Base-by-base conservation (phyloP, 768 basidiomycete genomes). In the Tulasnella sp. region DNA sequence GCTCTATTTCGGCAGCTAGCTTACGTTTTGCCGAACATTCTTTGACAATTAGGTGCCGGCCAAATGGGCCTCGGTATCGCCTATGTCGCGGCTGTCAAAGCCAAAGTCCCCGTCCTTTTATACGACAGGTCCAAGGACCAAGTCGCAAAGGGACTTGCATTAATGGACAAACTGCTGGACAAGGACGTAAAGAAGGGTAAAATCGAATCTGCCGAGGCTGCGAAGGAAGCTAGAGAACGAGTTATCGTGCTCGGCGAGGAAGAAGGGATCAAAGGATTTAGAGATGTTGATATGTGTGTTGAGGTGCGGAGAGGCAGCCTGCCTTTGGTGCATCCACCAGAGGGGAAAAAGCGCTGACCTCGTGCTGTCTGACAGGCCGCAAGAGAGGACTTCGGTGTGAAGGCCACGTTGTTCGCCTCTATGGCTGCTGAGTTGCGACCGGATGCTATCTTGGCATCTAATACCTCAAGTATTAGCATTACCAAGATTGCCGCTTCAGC, bases 391-490 rank as follows among this genome's bases (percentile, higher is more conserved):
- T 86, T 97, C 31, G 84, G 89, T 1, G 85, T 98, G 40, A 99
- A 98, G 85, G 88, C 91, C 82, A 85, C 87, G 7, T 91, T 99
- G 81, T 98, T 99, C 85, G 85, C 87, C 7, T 86, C 88, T 2
- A 88, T 98, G 31, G 89, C 92, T 21, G 88, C 88, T 73, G 89
- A 92, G 82, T 84, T 96, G 74, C 88, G 90, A 39, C 91, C 92
- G 0, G 88, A 89, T 42, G 90, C 94, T 10, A 96, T 99, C 74
- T 88, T 99, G 31, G 97, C 96, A 0, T 91, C 92, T 62, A 98
- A 99, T 83, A 99, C 97, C 2, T 96, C 95, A 79, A 95, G 94
- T 14, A 98, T 98, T 81, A 95, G 93, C 81, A 92, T 99, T 71
- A 96, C 96, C 31, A 97, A 97, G 86, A 94, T 98, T 76, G 96